A percentile compares a stretch with the other conserved stretches of the same genome.
Evolutionary conservation across 345 rosid genomes (phyloP).

Genomic region (Eucalyptus grandis): DNA sequence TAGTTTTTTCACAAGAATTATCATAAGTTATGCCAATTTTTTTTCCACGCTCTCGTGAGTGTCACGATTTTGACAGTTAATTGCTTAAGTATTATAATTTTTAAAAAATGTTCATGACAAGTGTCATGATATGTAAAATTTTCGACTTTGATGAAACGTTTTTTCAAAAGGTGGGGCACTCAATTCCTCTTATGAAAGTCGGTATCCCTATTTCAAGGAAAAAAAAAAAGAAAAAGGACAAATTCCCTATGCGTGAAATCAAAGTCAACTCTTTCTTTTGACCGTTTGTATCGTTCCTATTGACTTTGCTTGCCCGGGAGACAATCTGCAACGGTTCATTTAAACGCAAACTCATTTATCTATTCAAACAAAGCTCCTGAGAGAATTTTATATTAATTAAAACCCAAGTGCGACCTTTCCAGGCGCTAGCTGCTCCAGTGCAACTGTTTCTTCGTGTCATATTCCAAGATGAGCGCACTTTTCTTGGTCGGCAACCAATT

Average conservation of each 20-base stretch:
- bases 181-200: neutral
- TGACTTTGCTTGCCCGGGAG: neutral
- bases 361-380: neutral
- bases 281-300: neutral
- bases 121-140: neutral
- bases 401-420: neutral
- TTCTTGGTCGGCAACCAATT: neutral
- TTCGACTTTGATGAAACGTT: rapidly evolving
- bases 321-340: neutral
- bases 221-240: neutral
- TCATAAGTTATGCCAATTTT: neutral
- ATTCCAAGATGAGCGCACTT: neutral
- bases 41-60: rapidly evolving
- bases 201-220: neutral
- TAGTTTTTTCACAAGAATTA: neutral
- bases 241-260: neutral
- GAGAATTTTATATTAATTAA: neutral
- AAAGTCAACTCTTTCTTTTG: neutral
- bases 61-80: rapidly evolving
- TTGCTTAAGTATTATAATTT: neutral
- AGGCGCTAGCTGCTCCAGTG: neutral
- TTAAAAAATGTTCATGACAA: rapidly evolving
- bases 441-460: neutral
- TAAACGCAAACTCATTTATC: neutral
- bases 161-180: rapidly evolving